Base-by-base conservation (phyloP, 2,329 filamentous ascomycete species). In the Madurella fahalii region DNA sequence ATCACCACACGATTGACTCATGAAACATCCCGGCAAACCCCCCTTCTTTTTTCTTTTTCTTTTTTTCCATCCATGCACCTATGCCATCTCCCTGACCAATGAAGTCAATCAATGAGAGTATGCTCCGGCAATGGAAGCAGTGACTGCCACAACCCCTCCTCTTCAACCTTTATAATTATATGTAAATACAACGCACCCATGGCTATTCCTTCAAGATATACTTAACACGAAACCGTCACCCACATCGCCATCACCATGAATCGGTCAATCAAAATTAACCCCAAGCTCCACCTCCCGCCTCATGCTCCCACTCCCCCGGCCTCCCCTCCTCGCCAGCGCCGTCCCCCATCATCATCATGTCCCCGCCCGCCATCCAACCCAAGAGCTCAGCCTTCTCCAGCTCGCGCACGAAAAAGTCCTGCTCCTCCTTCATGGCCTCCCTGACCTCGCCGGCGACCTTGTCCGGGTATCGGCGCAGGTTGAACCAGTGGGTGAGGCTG, bases 401-500 rank as follows among this genome's bases (percentile, higher is more conserved):
- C 72, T 93, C 89, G 25, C 87, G 77, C 39, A 83, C 80, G 67
- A 93, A 93, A 68, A 93, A 93, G 66, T 92, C 88, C 59, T 87
- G 81, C 70, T 91, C 86, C 66, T 89, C 86, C 49, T 83, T 79
- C 68, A 88, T 74, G 68, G 91, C 86, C 65, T 89, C 85, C 48
- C 83, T 79, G 67, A 88, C 74, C 43, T 80, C 81, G 12, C 74
- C 70, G 17, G 78, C 84, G 80, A 96, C 89, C 54, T 86, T 82
- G 55, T 91, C 87, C 17, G 89, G 88, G 66, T 95, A 96, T 59
- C 83, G 74, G 54, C 89, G 82, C 63, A 96, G 76, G 69, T 96
- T 96, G 76, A 89, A 90, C 91, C 94, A 99, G 69, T 96, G 91
- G 50, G 93, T 96, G 60, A 99, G 72, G 41, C 89, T 90, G 42